Base-by-base conservation (phyloP, 345 rosid genomes). In the Salix purpurea region DNA sequence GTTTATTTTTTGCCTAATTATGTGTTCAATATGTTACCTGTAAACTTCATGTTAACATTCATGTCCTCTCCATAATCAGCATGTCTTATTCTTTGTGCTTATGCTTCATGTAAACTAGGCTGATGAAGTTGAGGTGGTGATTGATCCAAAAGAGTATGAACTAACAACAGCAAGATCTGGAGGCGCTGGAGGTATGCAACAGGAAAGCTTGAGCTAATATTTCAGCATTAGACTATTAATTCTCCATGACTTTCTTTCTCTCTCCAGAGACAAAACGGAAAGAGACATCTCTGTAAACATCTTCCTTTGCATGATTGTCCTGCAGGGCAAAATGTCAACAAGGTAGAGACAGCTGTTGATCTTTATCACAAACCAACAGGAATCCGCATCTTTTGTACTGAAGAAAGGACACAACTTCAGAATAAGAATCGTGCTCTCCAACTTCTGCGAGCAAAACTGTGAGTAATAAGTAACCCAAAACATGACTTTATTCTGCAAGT, bases 321-420 rank as follows among this genome's bases (percentile, higher is more conserved):
- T 86, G 80, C 96, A 95, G 99, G 98, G 48, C 97, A 93, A 83
- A 96, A 96, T 85, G 99, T 91, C 75, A 96, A 91, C 89, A 93
- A 93, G 87, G 99, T 96, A 71, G 99, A 96, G 89, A 95, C 98
- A 61, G 98, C 99, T 39, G 87, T 91, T 81, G 97, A 96, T 90
- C 91, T 96, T 79, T 48, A 93, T 83, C 94, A 96, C 69, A 96
- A 96, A 83, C 98, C 98, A 76, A 87, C 94, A 1, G 98, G 99
- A 77, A 93, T 96, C 67, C 94, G 98, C 81, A 93, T 96, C 74
- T 93, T 96, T 82, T 96, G 99, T 78, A 91, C 97, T 13, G 99
- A 93, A 83, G 97, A 96, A 81, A 91, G 99, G 84, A 89, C 98
- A 76, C 98, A 96, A 82, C 76, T 91, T 81, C 86, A 84, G 69